Base-by-base conservation (phyloP, 306 rosid species). In the Luffa aegyptiaca region DNA sequence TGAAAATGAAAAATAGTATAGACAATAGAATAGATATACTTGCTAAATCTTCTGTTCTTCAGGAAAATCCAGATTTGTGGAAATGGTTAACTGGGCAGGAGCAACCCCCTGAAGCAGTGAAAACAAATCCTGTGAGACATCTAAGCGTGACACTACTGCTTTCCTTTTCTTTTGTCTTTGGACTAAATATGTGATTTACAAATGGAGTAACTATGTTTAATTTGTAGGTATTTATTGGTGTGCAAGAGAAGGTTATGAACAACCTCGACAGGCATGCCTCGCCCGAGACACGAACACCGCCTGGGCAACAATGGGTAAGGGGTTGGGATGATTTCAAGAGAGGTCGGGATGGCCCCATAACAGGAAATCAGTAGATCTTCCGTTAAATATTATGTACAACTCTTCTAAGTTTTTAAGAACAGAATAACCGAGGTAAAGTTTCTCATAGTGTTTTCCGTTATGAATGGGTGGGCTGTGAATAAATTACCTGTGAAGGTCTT, bases 31-130 rank as follows among this genome's bases (percentile, higher is more conserved):
- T 18, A 6, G 36, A 0, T 57, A 51, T 26, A 59, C 77, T 10
- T 64, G 31, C 31, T 26, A 26, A 26, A 26, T 26, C 31, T 85
- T 80, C 76, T 77, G 45, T 75, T 82, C 39, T 86, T 51, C 85
- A 92, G 98, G 96, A 94, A 84, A 92, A 94, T 82, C 98, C 98
- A 42, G 93, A 92, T 86, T 84, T 94, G 72, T 94, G 96, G 98
- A 91, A 82, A 82, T 94, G 98, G 98, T 53, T 94, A 79, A 88
- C 88, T 51, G 95, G 96, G 73, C 97, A 94, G 83, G 97, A 92
- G 81, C 88, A 87, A 78, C 91, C 97, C 55, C 98, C 96, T 2
- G 89, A 90, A 77, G 80, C 86, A 73, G 52, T 94, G 79, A 49
- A 70, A 82, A 81, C 31, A 21, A 94, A 94, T 85, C 96, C 90